These are phyloP conservation scores for Mortierella claussenii DNA, from an alignment of 192 early-diverging fungal genomes.

Conservation along the genomic window DNA sequence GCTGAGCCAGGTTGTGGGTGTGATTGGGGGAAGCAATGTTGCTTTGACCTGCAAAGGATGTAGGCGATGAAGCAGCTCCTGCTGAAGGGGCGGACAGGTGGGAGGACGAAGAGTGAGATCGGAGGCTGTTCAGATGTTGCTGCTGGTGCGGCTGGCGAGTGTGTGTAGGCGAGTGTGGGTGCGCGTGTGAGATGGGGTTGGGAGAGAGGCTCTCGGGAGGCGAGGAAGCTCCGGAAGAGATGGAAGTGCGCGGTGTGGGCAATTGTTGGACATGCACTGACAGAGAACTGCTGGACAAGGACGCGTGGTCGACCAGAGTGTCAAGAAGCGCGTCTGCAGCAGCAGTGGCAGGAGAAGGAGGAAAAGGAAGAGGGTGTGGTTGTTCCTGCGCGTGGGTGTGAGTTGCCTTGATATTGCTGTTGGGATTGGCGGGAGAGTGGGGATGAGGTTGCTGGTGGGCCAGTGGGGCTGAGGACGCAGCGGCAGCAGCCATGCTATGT, in stretches of 20 bases:
- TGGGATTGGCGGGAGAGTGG: constrained; percentile 28
- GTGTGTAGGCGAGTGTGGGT: constrained; percentile 9
- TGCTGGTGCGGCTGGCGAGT: constrained; percentile 5
- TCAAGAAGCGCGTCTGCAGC: constrained; percentile 15
- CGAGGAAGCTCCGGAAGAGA: constrained; percentile 29
- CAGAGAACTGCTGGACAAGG: not conserved
- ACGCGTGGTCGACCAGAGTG: not conserved
- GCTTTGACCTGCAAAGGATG: constrained; percentile 11
- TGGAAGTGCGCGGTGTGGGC: constrained; percentile 40
- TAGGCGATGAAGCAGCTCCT: not conserved
- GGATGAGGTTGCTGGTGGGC: constrained; percentile 20
- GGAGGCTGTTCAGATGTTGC: not conserved
- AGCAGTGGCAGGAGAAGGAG: not conserved
- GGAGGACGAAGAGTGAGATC: not conserved
- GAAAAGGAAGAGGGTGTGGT: not conserved
- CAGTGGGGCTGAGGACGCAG: constrained; percentile 19
- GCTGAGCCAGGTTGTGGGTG: not conserved
- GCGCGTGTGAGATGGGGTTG: constrained; percentile 6
- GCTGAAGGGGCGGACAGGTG: not conserved
- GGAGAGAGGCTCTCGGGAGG: constrained; percentile 33
- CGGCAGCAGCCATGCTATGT: constrained; percentile 32
- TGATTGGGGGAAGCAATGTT: constrained; percentile 27
- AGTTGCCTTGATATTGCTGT: too few relatives aligned
- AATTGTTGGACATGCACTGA: constrained; percentile 26
- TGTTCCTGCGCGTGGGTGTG: constrained; percentile 8